Percentiles rank a stretch among this genome's conserved stretches.
These are phyloP conservation scores for Gossypium longicalyx DNA, from an alignment of 345 rosid genomes.

Conservation along the genomic window DNA sequence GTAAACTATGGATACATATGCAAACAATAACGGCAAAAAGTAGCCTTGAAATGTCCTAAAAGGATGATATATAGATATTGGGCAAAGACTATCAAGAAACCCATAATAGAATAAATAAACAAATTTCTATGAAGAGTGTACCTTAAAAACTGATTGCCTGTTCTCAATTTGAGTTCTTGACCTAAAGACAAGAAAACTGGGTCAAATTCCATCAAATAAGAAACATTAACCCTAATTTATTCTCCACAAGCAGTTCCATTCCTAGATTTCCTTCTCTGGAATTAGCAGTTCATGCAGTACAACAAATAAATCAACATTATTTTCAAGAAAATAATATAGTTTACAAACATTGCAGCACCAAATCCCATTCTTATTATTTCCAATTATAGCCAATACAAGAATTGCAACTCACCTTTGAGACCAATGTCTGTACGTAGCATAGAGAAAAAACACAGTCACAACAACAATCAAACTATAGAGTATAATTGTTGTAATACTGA, in stretches of 20 bases:
- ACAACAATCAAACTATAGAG: conserved; percentile 37
- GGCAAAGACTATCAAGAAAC: neutral
- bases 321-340: neutral
- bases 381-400: neutral
- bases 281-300: neutral
- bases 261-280: neutral
- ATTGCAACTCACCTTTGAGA: conserved; percentile 41
- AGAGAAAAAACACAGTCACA: conserved; percentile 48
- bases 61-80: neutral
- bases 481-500: conserved; percentile 44
- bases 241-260: neutral
- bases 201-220: neutral
- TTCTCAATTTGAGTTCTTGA: conserved; percentile 37
- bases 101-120: neutral
- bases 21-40: neutral
- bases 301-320: neutral
- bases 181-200: conserved; percentile 29
- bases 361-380: neutral
- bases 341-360: neutral
- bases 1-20: neutral
- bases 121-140: conserved; percentile 11
- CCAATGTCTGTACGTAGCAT: conserved; percentile 54
- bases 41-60: neutral
- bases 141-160: conserved; percentile 45
- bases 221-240: neutral